Conservation (phyloP, 2,329 filamentous ascomycete species). For the Cytospora mali region DNA sequence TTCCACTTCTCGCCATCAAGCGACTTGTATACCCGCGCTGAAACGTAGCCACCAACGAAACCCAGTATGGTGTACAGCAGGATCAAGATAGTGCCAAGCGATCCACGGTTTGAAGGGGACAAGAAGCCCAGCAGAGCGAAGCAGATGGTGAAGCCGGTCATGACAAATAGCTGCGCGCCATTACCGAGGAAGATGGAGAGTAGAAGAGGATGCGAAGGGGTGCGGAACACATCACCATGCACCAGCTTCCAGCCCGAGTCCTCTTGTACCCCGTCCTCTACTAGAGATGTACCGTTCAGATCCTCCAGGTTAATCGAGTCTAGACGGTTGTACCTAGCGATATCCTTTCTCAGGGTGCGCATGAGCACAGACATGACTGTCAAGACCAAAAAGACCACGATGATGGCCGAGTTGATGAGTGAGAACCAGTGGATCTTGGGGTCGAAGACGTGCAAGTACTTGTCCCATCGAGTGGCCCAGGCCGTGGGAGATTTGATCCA, state of each 20-base stretch:
- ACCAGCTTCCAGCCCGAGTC: constrained; percentile 99
- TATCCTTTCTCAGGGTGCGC: constrained; percentile 88
- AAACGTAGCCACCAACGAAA: constrained; percentile 88
- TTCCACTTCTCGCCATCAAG: constrained; percentile 95
- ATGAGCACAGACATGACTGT: constrained; percentile 93
- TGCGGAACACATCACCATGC: constrained; percentile 94
- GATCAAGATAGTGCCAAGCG: constrained; percentile 89
- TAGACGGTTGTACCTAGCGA: constrained; percentile 92
- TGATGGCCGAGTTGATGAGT: constrained; percentile 91
- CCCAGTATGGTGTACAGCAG: constrained; percentile 92
- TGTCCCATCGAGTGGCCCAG: constrained; percentile 98
- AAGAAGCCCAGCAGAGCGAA: constrained; percentile 94
- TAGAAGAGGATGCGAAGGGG: constrained; percentile 78
- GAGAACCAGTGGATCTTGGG: constrained; percentile 99
- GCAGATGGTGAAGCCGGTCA: constrained; percentile 91
- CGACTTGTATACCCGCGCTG: constrained; percentile 89
- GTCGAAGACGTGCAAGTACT: constrained; percentile 95
- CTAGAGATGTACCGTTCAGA: constrained; percentile 73
- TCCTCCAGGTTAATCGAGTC: constrained; percentile 92
- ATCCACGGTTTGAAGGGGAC: constrained; percentile 93
- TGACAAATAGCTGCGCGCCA: constrained; percentile 94
- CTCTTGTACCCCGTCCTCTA: constrained; percentile 93
- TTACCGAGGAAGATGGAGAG: constrained; percentile 89
- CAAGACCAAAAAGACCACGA: constrained; percentile 86
- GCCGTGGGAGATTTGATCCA: constrained; percentile 84